Base-by-base conservation (phyloP, 495 filamentous ascomycete genomes). In the Clohesyomyces aquaticus region DNA sequence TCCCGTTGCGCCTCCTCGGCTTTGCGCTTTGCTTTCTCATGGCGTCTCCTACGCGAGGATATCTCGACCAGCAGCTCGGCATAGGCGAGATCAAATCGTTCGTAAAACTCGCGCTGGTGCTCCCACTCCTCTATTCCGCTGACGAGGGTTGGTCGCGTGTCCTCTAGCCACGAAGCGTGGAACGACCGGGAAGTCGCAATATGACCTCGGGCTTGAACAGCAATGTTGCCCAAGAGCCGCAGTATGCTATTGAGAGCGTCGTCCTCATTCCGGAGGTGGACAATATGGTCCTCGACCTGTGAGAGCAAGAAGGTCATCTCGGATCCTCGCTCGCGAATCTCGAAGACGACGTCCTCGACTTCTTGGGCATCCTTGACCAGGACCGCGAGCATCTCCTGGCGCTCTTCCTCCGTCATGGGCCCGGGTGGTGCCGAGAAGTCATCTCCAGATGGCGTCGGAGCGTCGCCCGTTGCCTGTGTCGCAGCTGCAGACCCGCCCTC, bases 271-370 rank as follows among this genome's bases (percentile, higher is more conserved):
- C 63, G 49, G 88, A 97, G 80, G 25, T 85, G 81, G 4, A 76
- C 71, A 59, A 91, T 61, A 89, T 42, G 88, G 83, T 16, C 80
- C 73, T 80, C 72, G 8, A 90, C 77, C 0, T 81, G 74, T 4
- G 78, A 80, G 51, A 87, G 88, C 35, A 83, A 81, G 0, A 72
- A 75, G 73, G 96, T 92, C 85, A 97, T 93, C 29, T 88, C 84
- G 8, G 80, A 79, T 21, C 90, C 84, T 45, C 84, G 85, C 58
- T 91, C 87, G 60, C 88, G 83, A 50, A 98, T 86, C 67, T 98
- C 94, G 55, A 80, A 75, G 1, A 96, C 87, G 14, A 97, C 94
- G 67, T 95, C 94, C 10, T 96, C 91, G 1, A 96, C 91, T 69
- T 96, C 88, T 3, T 79, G 79, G 3, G 94, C 89, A 72, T 98